Evolutionary conservation across 2,329 filamentous ascomycete genomes (phyloP), one percentile per base, ranked within the genome.

Genomic region (Raffaelea arxii): DNA sequence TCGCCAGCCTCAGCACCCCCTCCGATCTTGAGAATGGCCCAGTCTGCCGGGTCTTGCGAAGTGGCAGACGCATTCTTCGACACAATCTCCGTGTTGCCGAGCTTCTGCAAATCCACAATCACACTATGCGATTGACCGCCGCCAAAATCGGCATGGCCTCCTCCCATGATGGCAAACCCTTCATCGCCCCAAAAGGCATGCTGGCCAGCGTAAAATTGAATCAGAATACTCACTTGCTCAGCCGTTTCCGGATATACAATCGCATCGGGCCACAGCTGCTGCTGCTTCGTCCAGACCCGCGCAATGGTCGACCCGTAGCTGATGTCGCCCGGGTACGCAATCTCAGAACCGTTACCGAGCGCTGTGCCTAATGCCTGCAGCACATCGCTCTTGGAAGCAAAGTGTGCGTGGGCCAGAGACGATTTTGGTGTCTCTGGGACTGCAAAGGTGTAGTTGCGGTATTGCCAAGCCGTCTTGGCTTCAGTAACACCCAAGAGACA

Each of bases 21-120:
- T 4, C 62, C 65, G 23, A 69, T 53, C 16, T 47, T 54, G 12
- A 58, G 62, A 3, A 57, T 36, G 54, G 42, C 21, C 62, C 38
- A 41, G 14, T 4, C 9, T 27, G 30, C 30, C 9, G 43, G 43
- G 23, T 39, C 43, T 4, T 18, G 25, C 32, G 19, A 25, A 7
- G 23, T 23, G n/a, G 35, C 12, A 25, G 18, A 6, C 11, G 35
- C 39, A 16, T 24, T 25, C 24, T 39, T 39, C 24, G 30, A 18
- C 4, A 36, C 43, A 44, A 39, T 27, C 23, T 25, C 18, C 9
- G 43, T 44, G 23, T 4, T 39, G n/a, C 43, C 43, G 24, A 44
- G 10, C 35, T 30, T 27, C n/a, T 39, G 35, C n/a, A 44, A 36
- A 16, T 44, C 43, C 3, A 44, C 11, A n/a, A 44, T 44, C n/a